A percentile compares a stretch with the other conserved stretches of the same genome.
Conservation (phyloP, 768 basidiomycete genomes). For the Lactarius trivialis region DNA sequence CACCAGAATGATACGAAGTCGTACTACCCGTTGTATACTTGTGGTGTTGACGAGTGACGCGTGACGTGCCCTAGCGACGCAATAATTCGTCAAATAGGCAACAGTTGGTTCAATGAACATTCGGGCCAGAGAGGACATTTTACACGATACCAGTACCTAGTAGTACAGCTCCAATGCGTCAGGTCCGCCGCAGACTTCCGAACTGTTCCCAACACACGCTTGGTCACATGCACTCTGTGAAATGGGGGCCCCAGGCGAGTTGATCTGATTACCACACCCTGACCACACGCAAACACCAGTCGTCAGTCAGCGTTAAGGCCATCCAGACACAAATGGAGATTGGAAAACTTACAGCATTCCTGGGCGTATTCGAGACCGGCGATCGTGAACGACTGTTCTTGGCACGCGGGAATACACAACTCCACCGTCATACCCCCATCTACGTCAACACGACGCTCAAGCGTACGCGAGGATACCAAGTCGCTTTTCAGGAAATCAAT, state of each 20-base stretch:
- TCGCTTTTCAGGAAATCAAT: not conserved
- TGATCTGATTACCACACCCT: constrained; percentile 7
- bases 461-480: not conserved
- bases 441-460: not conserved
- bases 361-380: constrained; percentile 4
- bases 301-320: not conserved
- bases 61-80: too few species aligned
- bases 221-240: not conserved
- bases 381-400: not conserved
- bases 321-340: not conserved
- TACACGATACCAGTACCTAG: not conserved
- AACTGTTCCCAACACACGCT: not conserved
- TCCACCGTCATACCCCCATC: constrained; percentile 1
- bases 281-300: not conserved
- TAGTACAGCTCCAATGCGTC: not conserved
- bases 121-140: too few species aligned
- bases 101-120: too few species aligned
- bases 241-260: not conserved
- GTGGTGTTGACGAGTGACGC: too few species aligned
- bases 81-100: too few species aligned
- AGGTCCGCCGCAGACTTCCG: constrained; percentile 3
- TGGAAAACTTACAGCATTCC: constrained; percentile 3
- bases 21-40: too few species aligned
- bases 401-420: not conserved
- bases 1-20: too few species aligned